Base-by-base conservation (phyloP, 1,284 basidiomycete genomes). In the Rhodotorula sp. region DNA sequence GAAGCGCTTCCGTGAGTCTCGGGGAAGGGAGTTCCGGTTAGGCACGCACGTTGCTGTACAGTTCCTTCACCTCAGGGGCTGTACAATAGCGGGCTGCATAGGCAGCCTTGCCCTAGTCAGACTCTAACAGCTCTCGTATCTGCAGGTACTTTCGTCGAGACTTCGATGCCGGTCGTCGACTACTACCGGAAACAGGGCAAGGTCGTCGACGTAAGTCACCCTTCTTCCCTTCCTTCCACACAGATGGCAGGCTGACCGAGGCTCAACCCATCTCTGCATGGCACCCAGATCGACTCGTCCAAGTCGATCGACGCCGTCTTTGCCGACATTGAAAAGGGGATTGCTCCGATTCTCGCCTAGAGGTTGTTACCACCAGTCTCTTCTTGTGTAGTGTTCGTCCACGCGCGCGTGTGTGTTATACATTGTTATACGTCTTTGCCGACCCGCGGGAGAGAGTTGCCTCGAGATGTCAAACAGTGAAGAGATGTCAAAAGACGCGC, bases 81-180 rank as follows among this genome's bases (percentile, higher is more conserved):
- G 39, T 43, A 43, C 39, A 10, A 12, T 7, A 43, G 39, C 14
- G 39, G 39, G 39, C 39, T 43, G 39, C 12, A 8, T 39, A 39
- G 31, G 23, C 8, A 3, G 7, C 5, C 15, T 7, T 16, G n/a
- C 5, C 58, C 57, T 20, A 61, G 16, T 34, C 31, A 34, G 31
- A n/a, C n/a, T 26, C 18, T 52, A 6, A 15, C 29, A 3, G 31
- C 26, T 47, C 7, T 4, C 58, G 18, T 15, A 4, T 21, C 3
- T 8, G 10, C 71, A 96, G 93, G 84, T 52, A 97, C 95, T 1
- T 98, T 98, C 83, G 86, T 90, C 74, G 88, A 91, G 62, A 91
- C 93, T 61, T 93, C 91, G n/a, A 93, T 93, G 91, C 96, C 97
- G 18, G 97, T 99, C 66, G 92, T 99, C 72, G 85, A 96, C 67